Evolutionary conservation across 129 eudicot genomes (phyloP), one percentile per base, ranked within the genome.

Genomic region (Lactuca saligna): DNA sequence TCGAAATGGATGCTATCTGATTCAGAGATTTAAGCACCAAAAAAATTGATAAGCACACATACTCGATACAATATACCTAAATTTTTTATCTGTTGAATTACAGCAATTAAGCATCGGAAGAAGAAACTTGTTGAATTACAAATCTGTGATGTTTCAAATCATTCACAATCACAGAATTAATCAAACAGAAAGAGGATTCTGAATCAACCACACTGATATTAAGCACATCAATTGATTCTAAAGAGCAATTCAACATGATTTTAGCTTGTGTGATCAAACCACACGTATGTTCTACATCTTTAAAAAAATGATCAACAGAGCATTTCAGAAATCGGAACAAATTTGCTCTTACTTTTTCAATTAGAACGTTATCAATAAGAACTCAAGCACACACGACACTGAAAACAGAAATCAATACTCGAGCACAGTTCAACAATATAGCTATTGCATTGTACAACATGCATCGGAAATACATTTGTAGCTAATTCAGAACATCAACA

Each of bases 1-100:
- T 20, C 54, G 38, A 7, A 35, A 14, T 17, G n/a, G 37, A 12
- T 65, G 65, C 58, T 50, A 70, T 71, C 68, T 49, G 71, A 37
- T 16, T 20, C 55, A 0, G 57, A 70, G 49, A 77, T 6, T 42
- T 42, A 42, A 42, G 13, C 49, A 42, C 49, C 13, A 42, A 8
- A 8, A 2, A 9, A 42, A 9, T 3, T 42, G 49, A 42, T 42
- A 42, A 42, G 49, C 12, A 42, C 49, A 42, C 13, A 12, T 25
- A 42, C 9, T 9, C 49, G 1, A 42, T 42, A 8, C 3, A 42
- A 42, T 42, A 12, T 25, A 25, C 29, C 29, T 25, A 25, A 25
- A 25, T 25, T 25, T 42, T 42, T 42, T 14, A 42, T 42, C 12
- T 42, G 49, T 14, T 42, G 13, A 9, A 42, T 42, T 8, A 9